Percentiles rank a stretch among this genome's conserved stretches.
Evolutionary conservation across 73 alveolate genomes (phyloP).

Genomic region (Paramecium octaurelia): DNA sequence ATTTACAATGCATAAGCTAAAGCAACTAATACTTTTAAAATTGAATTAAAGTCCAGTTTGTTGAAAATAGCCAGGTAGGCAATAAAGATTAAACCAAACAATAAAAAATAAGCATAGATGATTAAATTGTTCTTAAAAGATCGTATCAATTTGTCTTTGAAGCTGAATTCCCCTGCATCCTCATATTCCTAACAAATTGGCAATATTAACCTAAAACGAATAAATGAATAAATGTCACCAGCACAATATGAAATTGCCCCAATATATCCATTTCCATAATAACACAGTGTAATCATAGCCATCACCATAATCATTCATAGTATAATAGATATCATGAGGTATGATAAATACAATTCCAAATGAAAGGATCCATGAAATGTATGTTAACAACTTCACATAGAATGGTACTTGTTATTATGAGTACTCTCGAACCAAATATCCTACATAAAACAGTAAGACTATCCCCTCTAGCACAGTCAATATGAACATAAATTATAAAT

Average conservation of each 20-base stretch:
- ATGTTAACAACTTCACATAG: constrained; percentile 41
- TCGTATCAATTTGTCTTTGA: constrained; percentile 21
- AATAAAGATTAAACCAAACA: constrained; percentile 40
- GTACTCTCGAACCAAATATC: constrained; percentile 38
- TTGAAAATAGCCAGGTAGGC: constrained; percentile 13
- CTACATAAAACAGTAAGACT: constrained; percentile 23
- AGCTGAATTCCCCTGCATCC: constrained; percentile 58
- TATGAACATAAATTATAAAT: background rate
- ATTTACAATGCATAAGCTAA: constrained; percentile 48
- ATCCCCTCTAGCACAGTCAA: constrained; percentile 24
- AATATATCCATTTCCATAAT: constrained; percentile 51
- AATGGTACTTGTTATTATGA: constrained; percentile 13
- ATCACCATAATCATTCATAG: constrained; percentile 11
- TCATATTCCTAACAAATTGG: constrained; percentile 59
- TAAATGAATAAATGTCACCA: background rate
- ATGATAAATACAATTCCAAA: constrained; percentile 57
- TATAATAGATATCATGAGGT: constrained; percentile 56
- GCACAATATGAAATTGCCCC: constrained; percentile 48
- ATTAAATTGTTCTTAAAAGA: constrained; percentile 40
- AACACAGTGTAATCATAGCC: background rate
- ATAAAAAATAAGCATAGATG: background rate
- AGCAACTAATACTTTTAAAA: constrained; percentile 38
- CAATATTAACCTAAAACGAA: constrained; percentile 37
- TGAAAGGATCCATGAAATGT: constrained; percentile 53
- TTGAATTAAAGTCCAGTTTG: constrained; percentile 20